phyloP scores from a whole-genome alignment of 2,329 filamentous ascomycete genomes.

The Cercospora zeae-maydis region DNA sequence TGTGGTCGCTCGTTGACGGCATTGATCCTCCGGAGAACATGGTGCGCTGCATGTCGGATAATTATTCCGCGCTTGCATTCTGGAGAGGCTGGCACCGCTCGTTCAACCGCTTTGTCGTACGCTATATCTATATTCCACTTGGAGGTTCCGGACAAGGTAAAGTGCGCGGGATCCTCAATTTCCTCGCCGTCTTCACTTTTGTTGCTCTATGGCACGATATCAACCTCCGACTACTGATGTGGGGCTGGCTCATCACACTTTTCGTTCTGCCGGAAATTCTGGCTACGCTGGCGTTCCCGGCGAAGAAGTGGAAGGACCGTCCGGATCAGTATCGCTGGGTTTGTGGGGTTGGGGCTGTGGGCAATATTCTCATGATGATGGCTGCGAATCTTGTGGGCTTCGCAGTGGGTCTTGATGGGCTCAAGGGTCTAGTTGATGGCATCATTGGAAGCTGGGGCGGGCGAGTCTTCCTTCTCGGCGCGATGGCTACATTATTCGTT shows the following conservation, averaged over 20 bases:
- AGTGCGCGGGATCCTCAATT: constrained; percentile 65
- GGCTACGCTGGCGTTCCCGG: constrained; percentile 68
- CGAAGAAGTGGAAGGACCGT: constrained; percentile 63
- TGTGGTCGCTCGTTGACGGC: constrained; percentile 89
- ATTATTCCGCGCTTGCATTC: constrained; percentile 85
- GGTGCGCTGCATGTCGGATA: constrained; percentile 92
- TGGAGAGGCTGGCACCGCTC: constrained; percentile 96
- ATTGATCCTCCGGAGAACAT: constrained; percentile 98
- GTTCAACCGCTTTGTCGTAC: constrained; percentile 90
- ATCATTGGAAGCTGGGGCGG: constrained; percentile 77
- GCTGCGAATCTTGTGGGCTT: constrained; percentile 91
- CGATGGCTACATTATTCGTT: constrained; percentile 73
- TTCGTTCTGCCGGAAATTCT: constrained; percentile 89
- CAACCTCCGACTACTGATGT: constrained; percentile 81
- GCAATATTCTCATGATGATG: constrained; percentile 93
- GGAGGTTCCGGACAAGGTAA: constrained; percentile 63
- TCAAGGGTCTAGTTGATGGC: constrained; percentile 69
- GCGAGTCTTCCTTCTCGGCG: constrained; percentile 65
- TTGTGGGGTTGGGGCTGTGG: constrained; percentile 74
- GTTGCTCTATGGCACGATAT: constrained; percentile 99
- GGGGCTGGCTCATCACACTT: constrained; percentile 93
- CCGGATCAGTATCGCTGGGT: constrained; percentile 75
- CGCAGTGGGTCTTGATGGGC: constrained; percentile 82
- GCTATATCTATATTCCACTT: constrained; percentile 90
- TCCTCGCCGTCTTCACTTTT: constrained; percentile 86